Evolutionary conservation across 345 rosid species (phyloP).

Genomic region (Nasturtium officinale): DNA sequence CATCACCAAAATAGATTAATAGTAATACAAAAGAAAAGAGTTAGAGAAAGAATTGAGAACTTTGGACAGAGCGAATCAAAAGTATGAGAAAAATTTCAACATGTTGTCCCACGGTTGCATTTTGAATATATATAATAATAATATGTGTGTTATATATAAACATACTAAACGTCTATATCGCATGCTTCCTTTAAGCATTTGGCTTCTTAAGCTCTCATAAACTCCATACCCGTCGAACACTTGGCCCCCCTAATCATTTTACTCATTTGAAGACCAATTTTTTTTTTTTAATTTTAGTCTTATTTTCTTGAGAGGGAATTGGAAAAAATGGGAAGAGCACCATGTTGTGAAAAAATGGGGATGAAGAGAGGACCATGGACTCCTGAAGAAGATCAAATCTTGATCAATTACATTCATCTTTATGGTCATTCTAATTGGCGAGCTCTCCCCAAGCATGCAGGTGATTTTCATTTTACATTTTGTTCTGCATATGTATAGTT

Average conservation of each 20-base stretch:
- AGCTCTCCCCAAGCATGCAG: conserved; percentile 78
- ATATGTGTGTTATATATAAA: conserved; percentile 15
- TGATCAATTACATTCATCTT: conserved; percentile 53
- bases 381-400: conserved; percentile 62
- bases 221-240: conserved; percentile 28
- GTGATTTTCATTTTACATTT: conserved; percentile 29
- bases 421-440: conserved; percentile 78
- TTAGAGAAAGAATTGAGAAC: background rate
- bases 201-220: conserved; percentile 33
- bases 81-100: conserved; percentile 31
- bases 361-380: conserved; percentile 85
- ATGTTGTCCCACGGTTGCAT: conserved; percentile 42
- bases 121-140: conserved; percentile 7
- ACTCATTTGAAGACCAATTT: background rate
- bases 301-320: conserved; percentile 25
- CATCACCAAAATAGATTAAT: conserved; percentile 9
- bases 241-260: conserved; percentile 15
- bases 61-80: conserved; percentile 29
- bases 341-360: conserved; percentile 81
- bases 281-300: background rate
- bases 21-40: background rate
- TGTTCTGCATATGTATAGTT: background rate
- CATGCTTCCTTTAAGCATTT: conserved; percentile 34
- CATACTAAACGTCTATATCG: conserved; percentile 26
- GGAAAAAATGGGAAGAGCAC: conserved; percentile 68